phyloP scores from a whole-genome alignment of 441 rosid genomes.

The Gossypium laxum region DNA sequence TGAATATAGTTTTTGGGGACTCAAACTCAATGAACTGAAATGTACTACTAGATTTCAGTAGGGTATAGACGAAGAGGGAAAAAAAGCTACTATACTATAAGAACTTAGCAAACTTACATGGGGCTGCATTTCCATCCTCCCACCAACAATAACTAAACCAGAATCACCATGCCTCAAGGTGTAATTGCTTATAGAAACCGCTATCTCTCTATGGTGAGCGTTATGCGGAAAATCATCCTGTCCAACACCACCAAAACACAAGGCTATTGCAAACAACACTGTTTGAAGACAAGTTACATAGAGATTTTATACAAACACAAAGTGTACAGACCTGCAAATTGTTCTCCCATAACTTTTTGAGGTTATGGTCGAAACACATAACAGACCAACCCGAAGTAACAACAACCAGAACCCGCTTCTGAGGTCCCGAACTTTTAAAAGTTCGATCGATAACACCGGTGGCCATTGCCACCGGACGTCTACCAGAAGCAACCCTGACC shows the following conservation, averaged over 20 bases:
- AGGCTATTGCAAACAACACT: not conserved
- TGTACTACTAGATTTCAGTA: not conserved
- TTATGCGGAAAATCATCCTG: conserved; percentile 90
- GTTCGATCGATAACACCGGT: conserved; percentile 68
- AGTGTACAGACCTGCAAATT: conserved; percentile 59
- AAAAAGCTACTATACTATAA: not conserved
- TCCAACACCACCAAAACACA: conserved; percentile 16
- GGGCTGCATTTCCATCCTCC: conserved; percentile 89
- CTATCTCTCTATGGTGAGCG: conserved; percentile 82
- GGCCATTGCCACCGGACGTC: conserved; percentile 92
- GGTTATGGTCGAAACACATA: conserved; percentile 93
- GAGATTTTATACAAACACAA: not conserved
- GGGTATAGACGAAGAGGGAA: not conserved
- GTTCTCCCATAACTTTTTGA: conserved; percentile 83
- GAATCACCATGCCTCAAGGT: conserved; percentile 84
- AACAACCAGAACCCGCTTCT: conserved; percentile 86
- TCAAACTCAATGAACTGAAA: not conserved
- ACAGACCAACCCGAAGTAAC: conserved; percentile 93
- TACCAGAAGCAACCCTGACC: conserved; percentile 72
- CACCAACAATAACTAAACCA: conserved; percentile 81
- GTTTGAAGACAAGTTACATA: not conserved
- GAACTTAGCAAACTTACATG: conserved; percentile 48
- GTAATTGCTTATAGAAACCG: conserved; percentile 80
- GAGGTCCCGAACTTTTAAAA: conserved; percentile 60
- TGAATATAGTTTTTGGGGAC: not conserved